Evolutionary conservation across 371 early-diverging fungal species (phyloP), one percentile per base, ranked within the genome.

Genomic region (Conidiobolus incongruus): DNA sequence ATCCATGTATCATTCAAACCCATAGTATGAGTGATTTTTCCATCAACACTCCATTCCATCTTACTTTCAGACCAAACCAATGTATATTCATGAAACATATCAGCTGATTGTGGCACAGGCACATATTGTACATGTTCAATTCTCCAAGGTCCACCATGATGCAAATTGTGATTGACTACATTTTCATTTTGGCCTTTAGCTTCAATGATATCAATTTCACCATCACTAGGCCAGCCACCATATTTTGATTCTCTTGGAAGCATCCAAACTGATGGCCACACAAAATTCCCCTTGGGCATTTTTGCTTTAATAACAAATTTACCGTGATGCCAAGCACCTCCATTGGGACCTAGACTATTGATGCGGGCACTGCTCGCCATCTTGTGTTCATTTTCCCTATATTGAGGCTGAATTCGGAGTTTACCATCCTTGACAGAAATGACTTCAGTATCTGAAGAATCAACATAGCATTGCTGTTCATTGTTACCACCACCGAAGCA

Each of bases 211-310:
- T 43, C 43, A 29, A 43, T 43, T 19, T 68, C 69, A 51, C 77
- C 74, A 40, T 65, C 66, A 1, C 72, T 71, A 19, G 81, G 77
- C 81, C 81, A 80, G 24, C 47, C 36, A 17, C 77, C 81, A 47
- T 80, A 80, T 2, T 57, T 55, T 30, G 63, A 59, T 47, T 72
- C 48, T 32, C 58, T 68, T 16, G 77, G 81, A 43, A 80, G 37
- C 70, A 80, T 58, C 74, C 74, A 73, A 38, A 75, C 65, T 6
- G 68, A 38, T 17, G 68, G 72, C 75, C 74, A 78, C 32, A 75
- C 47, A 69, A 70, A 74, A 50, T 75, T 72, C 16, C 77, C 77
- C 22, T 35, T 51, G 2, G 80, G 77, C 44, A 77, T 43, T 45
- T 63, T 57, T 2, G 75, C 80, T 16, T 62, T 52, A 10, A 80